Evolutionary conservation across 2,329 filamentous ascomycete species (phyloP).

Genomic region (Monilinia aucupariae): DNA sequence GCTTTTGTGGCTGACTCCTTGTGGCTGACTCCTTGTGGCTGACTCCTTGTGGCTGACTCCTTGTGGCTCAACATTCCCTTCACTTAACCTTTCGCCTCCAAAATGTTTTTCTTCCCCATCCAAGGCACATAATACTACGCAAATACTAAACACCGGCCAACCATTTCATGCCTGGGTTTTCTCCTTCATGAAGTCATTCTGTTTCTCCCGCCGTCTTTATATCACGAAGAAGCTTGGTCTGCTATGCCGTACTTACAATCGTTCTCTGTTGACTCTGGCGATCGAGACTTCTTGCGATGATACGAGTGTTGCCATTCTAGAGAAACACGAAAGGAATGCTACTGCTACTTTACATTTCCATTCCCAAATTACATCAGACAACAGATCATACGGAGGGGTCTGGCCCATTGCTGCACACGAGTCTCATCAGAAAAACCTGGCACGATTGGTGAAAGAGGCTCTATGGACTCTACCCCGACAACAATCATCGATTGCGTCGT

Average conservation of each 20-base stretch:
- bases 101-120: background rate
- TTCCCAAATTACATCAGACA: constrained; percentile 75
- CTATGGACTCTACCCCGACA: constrained; percentile 45
- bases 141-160: no score
- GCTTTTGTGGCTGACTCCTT: background rate
- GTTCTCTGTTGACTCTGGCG: constrained; percentile 54
- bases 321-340: constrained; percentile 42
- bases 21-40: no score
- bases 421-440: constrained; percentile 69
- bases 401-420: constrained; percentile 70
- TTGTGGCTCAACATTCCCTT: no score
- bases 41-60: no score
- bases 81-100: background rate
- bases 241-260: constrained; percentile 20
- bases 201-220: constrained; percentile 26
- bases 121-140: no score
- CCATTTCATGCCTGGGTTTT: background rate
- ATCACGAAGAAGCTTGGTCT: background rate
- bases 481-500: constrained; percentile 20
- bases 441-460: constrained; percentile 60
- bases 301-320: constrained; percentile 79
- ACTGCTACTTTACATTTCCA: constrained; percentile 70
- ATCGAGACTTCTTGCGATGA: constrained; percentile 91
- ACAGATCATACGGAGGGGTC: constrained; percentile 68
- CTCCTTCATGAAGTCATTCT: constrained; percentile 34